phyloP scores from a whole-genome alignment of 768 basidiomycete species.

The Lactarius hatsudake region DNA sequence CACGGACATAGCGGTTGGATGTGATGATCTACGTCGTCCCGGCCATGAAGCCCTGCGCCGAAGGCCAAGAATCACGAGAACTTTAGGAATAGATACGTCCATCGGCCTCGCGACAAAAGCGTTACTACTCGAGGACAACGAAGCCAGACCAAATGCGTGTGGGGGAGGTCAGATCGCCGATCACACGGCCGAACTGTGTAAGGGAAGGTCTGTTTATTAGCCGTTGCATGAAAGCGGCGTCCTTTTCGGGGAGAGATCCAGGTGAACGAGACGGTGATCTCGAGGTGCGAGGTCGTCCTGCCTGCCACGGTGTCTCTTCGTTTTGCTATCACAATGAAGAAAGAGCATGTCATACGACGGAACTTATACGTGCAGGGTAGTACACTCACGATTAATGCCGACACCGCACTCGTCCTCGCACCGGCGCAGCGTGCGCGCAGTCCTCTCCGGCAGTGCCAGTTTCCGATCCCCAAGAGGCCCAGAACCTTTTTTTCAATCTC shows the following conservation, averaged over 20 bases:
- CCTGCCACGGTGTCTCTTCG: neutral
- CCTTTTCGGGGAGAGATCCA: neutral
- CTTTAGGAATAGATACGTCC: neutral
- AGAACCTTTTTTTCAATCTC: neutral
- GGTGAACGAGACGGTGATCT: constrained; percentile 7
- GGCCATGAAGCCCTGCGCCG: neutral
- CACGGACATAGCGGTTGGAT: neutral
- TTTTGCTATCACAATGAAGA: neutral
- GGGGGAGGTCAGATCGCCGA: neutral
- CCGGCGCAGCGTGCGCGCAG: constrained; percentile 6
- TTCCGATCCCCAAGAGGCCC: constrained; percentile 5
- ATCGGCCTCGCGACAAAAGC: neutral
- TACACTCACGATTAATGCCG: constrained; percentile 10
- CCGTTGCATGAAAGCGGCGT: neutral
- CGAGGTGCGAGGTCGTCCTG: neutral
- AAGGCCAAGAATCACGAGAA: neutral
- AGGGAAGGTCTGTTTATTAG: neutral
- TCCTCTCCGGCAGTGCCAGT: constrained; percentile 2
- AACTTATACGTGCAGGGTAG: neutral
- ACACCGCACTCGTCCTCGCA: neutral
- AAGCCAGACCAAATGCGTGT: neutral
- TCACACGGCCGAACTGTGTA: neutral
- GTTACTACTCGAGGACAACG: neutral
- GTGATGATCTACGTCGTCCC: neutral
- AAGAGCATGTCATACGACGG: neutral